Conservation (phyloP, 495 filamentous ascomycete genomes). For the Glarea lozoyensis region DNA sequence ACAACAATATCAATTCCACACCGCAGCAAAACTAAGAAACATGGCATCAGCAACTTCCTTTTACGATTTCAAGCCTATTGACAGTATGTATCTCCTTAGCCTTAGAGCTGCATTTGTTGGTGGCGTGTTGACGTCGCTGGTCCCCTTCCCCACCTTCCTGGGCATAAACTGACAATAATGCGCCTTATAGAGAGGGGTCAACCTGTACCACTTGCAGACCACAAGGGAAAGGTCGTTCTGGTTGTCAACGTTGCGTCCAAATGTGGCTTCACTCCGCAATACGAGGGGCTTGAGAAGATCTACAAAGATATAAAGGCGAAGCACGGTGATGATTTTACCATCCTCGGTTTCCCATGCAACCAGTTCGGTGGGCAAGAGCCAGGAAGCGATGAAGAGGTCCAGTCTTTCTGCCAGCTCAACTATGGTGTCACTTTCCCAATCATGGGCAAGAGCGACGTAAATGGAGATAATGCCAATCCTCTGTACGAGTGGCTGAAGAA, state of each 20-base stretch:
- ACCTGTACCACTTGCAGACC: slow-evolving; percentile 54
- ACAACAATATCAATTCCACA: background rate
- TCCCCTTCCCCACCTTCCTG: slow-evolving; percentile 1
- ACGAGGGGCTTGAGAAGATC: slow-evolving; percentile 78
- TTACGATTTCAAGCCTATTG: slow-evolving; percentile 82
- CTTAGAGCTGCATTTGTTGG: background rate
- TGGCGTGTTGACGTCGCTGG: slow-evolving; percentile 14
- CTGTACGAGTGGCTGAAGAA: slow-evolving; percentile 85
- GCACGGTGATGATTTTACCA: slow-evolving; percentile 54
- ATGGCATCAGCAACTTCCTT: slow-evolving; percentile 88
- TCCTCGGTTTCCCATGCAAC: slow-evolving; percentile 97
- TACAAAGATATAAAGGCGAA: slow-evolving; percentile 63
- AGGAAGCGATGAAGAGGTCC: slow-evolving; percentile 81
- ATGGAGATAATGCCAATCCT: slow-evolving; percentile 72
- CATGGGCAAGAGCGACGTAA: slow-evolving; percentile 86
- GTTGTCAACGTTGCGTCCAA: slow-evolving; percentile 98
- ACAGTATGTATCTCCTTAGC: slow-evolving; percentile 47
- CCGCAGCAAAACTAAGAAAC: slow-evolving; percentile 22
- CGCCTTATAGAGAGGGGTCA: slow-evolving; percentile 58
- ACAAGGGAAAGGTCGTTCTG: slow-evolving; percentile 87
- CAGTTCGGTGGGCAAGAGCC: slow-evolving; percentile 92
- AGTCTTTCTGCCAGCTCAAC: slow-evolving; percentile 86
- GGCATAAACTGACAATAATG: background rate
- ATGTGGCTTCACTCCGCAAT: slow-evolving; percentile 98
- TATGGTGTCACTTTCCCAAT: slow-evolving; percentile 94